Conservation (phyloP, 495 filamentous ascomycete species). For the Aspergillus nidulans region DNA sequence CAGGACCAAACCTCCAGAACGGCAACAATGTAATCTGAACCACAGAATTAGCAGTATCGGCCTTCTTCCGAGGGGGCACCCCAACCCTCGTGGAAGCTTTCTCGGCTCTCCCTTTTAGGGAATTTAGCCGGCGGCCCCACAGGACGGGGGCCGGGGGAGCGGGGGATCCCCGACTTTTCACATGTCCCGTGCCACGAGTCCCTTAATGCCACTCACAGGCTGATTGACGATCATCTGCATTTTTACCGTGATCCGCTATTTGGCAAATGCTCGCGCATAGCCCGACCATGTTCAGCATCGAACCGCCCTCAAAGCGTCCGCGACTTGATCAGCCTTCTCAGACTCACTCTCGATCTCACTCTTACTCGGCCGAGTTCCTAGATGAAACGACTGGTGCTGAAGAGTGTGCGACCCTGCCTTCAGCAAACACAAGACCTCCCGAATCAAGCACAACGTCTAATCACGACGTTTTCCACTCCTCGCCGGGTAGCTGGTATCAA, state of each 20-base stretch:
- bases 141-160: too few species aligned
- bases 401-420: not conserved
- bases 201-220: too few species aligned
- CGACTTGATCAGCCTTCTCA: constrained; percentile 1
- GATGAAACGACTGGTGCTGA: not conserved
- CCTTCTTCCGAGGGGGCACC: not conserved
- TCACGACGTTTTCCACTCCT: constrained; percentile 5
- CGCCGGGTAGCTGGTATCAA: constrained; percentile 24
- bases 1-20: too few species aligned
- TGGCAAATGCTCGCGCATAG: not conserved
- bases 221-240: too few species aligned
- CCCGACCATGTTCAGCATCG: constrained; percentile 1
- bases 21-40: not conserved
- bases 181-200: too few species aligned
- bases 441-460: not conserved
- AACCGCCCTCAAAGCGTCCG: constrained; percentile 15
- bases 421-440: not conserved
- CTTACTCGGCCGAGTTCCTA: not conserved
- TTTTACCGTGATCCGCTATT: not conserved
- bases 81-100: not conserved
- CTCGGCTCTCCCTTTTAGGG: not conserved
- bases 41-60: not conserved
- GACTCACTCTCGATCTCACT: not conserved
- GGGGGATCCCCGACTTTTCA: too few species aligned
- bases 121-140: constrained; percentile 9